These are phyloP conservation scores for Turritis glabra DNA, from an alignment of 345 rosid genomes.

Conservation along the genomic window DNA sequence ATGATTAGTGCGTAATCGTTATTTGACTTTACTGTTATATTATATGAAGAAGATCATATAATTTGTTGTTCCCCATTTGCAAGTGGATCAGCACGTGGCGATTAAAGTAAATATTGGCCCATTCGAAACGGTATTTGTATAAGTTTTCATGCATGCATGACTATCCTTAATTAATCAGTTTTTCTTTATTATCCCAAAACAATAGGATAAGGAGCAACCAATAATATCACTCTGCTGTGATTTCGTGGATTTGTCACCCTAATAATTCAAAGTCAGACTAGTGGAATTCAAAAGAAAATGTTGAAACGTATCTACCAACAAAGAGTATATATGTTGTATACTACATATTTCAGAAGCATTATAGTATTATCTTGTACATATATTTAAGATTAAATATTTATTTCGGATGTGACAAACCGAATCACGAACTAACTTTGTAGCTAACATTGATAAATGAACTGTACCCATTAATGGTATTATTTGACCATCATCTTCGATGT, in stretches of 20 bases:
- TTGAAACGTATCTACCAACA: slow-evolving; percentile 4
- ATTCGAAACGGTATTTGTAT: not conserved
- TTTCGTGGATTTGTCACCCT: not conserved
- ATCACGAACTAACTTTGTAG: not conserved
- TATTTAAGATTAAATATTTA: not conserved
- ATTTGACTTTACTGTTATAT: not conserved
- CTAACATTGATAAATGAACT: not conserved
- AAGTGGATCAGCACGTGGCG: not conserved
- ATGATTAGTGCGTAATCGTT: slow-evolving; percentile 8
- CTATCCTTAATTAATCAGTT: not conserved
- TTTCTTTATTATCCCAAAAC: not conserved
- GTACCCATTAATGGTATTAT: not conserved
- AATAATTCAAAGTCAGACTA: not conserved
- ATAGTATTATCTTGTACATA: not conserved
- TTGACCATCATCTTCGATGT: not conserved
- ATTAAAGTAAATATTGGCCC: slow-evolving; percentile 17
- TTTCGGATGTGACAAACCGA: not conserved
- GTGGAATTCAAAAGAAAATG: not conserved
- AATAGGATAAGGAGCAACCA: slow-evolving; percentile 1
- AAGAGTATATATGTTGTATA: not conserved
- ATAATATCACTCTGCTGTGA: not conserved
- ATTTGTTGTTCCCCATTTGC: slow-evolving; percentile 14
- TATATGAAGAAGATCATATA: not conserved
- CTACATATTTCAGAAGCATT: not conserved
- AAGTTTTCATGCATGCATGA: slow-evolving; percentile 2